phyloP scores from a whole-genome alignment of 495 filamentous ascomycete genomes.

The Penicillium verhagenii region DNA sequence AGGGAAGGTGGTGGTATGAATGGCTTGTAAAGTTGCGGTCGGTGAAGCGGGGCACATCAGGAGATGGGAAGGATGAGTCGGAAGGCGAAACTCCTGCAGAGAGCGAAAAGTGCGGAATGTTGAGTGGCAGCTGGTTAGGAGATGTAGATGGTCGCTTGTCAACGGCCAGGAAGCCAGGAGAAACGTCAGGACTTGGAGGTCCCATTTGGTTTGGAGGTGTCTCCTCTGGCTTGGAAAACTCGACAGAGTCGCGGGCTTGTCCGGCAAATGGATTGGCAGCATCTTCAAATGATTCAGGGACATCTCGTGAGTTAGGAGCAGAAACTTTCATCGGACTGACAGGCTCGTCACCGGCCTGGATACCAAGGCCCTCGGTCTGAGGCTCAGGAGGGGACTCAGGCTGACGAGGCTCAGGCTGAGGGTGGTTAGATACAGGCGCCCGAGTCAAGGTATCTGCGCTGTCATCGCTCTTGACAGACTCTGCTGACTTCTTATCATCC shows the following conservation, averaged over 20 bases:
- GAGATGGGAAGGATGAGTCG: conserved; percentile 49
- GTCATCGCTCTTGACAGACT: conserved; percentile 38
- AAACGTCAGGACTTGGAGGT: conserved; percentile 43
- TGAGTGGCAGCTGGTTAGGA: conserved; percentile 52
- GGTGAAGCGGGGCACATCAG: conserved; percentile 52
- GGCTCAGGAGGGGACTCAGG: conserved; percentile 11
- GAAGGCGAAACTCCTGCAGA: conserved; percentile 38
- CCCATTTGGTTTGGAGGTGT: conserved; percentile 20
- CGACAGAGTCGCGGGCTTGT: conserved; percentile 8
- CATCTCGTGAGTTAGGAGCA: not conserved
- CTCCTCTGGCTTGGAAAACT: conserved; percentile 34
- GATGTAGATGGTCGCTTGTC: conserved; percentile 50
- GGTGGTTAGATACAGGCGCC: conserved; percentile 29
- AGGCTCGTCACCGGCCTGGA: conserved; percentile 38
- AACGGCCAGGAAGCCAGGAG: conserved; percentile 42
- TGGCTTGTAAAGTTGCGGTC: conserved; percentile 44
- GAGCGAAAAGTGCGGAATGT: conserved; percentile 48
- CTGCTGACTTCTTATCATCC: conserved; percentile 37
- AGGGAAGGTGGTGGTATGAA: conserved; percentile 61
- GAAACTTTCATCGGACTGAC: not conserved
- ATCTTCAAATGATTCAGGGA: conserved; percentile 15
- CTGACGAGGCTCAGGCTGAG: conserved; percentile 24
- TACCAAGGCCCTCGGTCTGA: conserved; percentile 43
- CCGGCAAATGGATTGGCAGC: conserved; percentile 22
- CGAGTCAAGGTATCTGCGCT: conserved; percentile 41